Evolutionary conservation across 768 basidiomycete genomes (phyloP).

Genomic region (Cyclocybe aegerita): DNA sequence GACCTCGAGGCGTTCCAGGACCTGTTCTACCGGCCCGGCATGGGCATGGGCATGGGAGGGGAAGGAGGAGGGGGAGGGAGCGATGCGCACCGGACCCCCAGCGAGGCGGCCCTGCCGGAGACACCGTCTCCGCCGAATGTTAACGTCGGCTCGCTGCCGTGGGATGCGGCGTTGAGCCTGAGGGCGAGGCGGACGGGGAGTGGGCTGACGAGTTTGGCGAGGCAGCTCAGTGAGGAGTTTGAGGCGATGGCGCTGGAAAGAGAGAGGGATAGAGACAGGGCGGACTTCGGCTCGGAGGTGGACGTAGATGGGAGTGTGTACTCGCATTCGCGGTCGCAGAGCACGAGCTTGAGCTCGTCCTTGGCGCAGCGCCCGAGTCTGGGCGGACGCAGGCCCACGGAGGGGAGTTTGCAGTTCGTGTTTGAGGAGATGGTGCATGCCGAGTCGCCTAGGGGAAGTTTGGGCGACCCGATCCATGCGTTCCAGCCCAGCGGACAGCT

Average conservation of each 20-base stretch:
- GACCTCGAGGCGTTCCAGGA: slow-evolving; percentile 76
- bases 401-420: slow-evolving; percentile 35
- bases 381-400: slow-evolving; percentile 22
- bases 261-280: slow-evolving; percentile 25
- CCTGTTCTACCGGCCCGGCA: slow-evolving; percentile 62
- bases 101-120: slow-evolving; percentile 21
- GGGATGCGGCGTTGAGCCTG: slow-evolving; percentile 30
- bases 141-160: slow-evolving; percentile 22
- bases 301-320: too few relatives aligned
- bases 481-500: slow-evolving; percentile 42
- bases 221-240: slow-evolving; percentile 51
- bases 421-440: slow-evolving; percentile 32
- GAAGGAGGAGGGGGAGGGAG: neutral
- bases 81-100: slow-evolving; percentile 13
- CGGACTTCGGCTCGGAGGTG: too few relatives aligned
- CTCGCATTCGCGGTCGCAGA: neutral
- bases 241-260: slow-evolving; percentile 37
- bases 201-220: slow-evolving; percentile 47
- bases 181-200: slow-evolving; percentile 38
- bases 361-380: slow-evolving; percentile 7
- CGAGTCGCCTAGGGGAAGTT: slow-evolving; percentile 19
- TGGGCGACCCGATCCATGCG: slow-evolving; percentile 27
- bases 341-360: slow-evolving; percentile 3
- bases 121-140: slow-evolving; percentile 25
- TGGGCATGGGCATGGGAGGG: slow-evolving; percentile 10